Base-by-base conservation (phyloP, 768 basidiomycete species). In the Russula sp. region DNA sequence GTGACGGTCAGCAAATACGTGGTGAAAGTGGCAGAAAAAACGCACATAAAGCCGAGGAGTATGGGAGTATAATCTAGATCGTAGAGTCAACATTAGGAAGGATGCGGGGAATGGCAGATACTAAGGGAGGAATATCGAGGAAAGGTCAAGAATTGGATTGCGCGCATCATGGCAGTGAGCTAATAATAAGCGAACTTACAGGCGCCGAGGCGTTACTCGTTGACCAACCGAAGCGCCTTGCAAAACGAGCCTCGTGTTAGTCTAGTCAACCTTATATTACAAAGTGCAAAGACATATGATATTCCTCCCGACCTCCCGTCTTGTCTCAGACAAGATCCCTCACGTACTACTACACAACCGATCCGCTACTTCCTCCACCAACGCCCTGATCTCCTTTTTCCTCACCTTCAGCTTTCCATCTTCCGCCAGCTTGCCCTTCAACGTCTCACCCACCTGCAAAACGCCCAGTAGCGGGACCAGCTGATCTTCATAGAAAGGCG, bases 391-490 rank as follows among this genome's bases (percentile, higher is more conserved):
- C 20, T 90, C 90, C 72, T 83, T 81, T 80, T 88, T 90, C 70
- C 72, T 75, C 51, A 87, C 79, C 6, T 78, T 80, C 70, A 79
- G 81, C 64, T 84, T 79, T 6, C 84, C 84, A 63, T 78, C 76
- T 44, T 64, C 73, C 16, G 38, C 28, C 26, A 89, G 70, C 70
- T 91, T 93, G n/a, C 75, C 72, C 70, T 78, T 78, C 65, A 95
- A 74, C 32, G 81, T 79, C 16, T 77, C 76, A 46, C 76, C 79
- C 16, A 84, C 82, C 50, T 87, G 84, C 42, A 98, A 76, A 11
- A 91, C 87, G 63, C 92, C 85, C 36, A 96, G 73, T 58, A 97
- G 72, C 3, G 83, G 76, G 5, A 64, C 67, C 14, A 90, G 69
- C 67, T 85, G 80, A 0, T 75, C 73, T 42, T 83, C 83, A 68